Evolutionary conservation across 805 yeast genomes (phyloP), one percentile per base, ranked within the genome.

Genomic region (Barnettozyma siamensis): DNA sequence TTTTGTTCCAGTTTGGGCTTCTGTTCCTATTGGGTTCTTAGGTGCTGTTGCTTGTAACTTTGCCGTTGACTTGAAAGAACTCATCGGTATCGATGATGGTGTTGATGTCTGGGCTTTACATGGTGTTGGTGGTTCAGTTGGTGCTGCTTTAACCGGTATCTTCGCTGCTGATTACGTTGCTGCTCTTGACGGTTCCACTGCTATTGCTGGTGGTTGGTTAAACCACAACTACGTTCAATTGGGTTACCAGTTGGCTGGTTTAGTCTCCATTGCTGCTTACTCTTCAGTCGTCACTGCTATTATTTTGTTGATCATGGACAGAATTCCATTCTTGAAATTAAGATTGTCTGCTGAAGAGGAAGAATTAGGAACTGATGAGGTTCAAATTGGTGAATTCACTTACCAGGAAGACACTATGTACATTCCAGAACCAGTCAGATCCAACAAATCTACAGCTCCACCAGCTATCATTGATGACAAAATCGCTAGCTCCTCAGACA

Each of bases 41-140:
- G 78, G 91, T 35, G 91, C 82, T 21, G 60, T 78, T 41, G 78
- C 78, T 30, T 88, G 95, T 67, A 88, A 88, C 72, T 74, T 78
- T 57, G 91, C 93, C 35, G 87, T 87, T 46, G 94, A 86, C 64
- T 63, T 87, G 55, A 88, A 89, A 70, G 66, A 70, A 49, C 39
- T 76, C 43, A 59, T 89, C 47, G 74, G 73, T 42, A 83, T 91
- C 49, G 98, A 89, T 63, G 98, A 89, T 62, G 95, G 96, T 67
- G 72, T 89, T 72, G 97, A 89, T 63, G 94, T 88, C 35, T 89
- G 84, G 66, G 85, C 96, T 28, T 68, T 89, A 40, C 98, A 89
- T 65, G 96, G 95, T 54, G 80, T 89, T 48, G 98, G 97, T 63
- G 98, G 96, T 39, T 76, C 82, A 55, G 67, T 75, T 48, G 98